These are phyloP conservation scores for Fusarium lyarnte DNA, from an alignment of 2,329 filamentous ascomycete species.

Conservation along the genomic window DNA sequence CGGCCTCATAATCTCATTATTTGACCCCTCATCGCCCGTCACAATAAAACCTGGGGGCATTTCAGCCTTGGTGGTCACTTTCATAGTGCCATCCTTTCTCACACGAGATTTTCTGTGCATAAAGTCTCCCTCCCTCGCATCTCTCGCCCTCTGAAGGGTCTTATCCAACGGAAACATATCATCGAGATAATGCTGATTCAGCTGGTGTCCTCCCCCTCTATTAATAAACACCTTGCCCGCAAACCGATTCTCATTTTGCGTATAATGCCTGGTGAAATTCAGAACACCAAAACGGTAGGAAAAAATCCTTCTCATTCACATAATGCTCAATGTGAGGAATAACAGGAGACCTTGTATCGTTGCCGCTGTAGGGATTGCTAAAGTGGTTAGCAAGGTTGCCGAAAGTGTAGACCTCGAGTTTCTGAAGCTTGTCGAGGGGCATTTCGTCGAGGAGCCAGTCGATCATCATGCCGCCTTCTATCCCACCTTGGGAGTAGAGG, in stretches of 20 bases:
- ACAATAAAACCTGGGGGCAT: background rate
- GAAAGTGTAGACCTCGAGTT: constrained; percentile 31
- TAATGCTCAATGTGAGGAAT: constrained; percentile 27
- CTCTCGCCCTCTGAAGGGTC: background rate
- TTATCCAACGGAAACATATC: constrained; percentile 17
- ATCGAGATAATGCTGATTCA: constrained; percentile 34
- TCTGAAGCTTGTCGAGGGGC: constrained; percentile 13
- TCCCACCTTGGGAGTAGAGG: constrained; percentile 20
- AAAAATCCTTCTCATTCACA: constrained; percentile 21
- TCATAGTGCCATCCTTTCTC: constrained; percentile 2
- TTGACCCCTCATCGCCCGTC: background rate
- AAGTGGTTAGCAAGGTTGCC: constrained; percentile 30
- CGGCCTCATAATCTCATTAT: background rate
- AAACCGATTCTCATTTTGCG: constrained; percentile 25
- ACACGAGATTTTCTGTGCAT: constrained; percentile 7
- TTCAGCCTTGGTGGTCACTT: background rate
- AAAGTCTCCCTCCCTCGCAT: background rate
- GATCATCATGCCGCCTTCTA: constrained; percentile 29
- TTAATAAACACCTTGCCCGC: constrained; percentile 26
- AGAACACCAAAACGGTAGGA: constrained; percentile 19
- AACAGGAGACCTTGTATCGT: background rate
- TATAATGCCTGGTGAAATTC: background rate
- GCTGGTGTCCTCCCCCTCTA: constrained; percentile 16
- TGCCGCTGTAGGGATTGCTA: constrained; percentile 19
- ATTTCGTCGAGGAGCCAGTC: constrained; percentile 32